phyloP scores from a whole-genome alignment of 2,329 filamentous ascomycete genomes.

The Stagonosporopsis chrysanthemi region DNA sequence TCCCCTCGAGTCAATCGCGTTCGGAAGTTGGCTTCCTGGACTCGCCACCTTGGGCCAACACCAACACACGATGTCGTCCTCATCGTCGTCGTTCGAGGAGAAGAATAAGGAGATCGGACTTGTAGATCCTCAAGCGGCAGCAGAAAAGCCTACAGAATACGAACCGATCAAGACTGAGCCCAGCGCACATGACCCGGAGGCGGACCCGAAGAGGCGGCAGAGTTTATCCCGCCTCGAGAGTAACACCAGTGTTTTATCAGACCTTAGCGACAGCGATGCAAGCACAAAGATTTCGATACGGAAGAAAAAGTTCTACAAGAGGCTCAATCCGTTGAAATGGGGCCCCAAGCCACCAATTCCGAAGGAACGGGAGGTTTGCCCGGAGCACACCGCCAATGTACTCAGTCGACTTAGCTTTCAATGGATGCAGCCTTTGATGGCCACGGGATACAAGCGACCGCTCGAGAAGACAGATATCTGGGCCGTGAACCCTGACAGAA shows the following conservation, averaged over 20 bases:
- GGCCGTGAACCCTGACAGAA: conserved; percentile 81
- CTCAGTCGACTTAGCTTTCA: conserved; percentile 81
- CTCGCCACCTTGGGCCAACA: neutral
- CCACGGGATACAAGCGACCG: conserved; percentile 80
- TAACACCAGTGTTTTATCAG: conserved; percentile 38
- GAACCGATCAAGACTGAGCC: conserved; percentile 51
- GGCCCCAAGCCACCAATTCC: conserved; percentile 64
- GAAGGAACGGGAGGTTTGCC: conserved; percentile 62
- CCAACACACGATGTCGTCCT: conserved; percentile 28
- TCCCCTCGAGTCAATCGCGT: neutral
- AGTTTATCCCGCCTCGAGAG: conserved; percentile 40
- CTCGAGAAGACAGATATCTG: conserved; percentile 88
- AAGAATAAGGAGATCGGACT: conserved; percentile 50
- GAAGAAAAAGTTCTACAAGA: conserved; percentile 68
- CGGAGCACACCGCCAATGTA: conserved; percentile 76
- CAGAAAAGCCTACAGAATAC: conserved; percentile 44
- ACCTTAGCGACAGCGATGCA: conserved; percentile 40
- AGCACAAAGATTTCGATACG: conserved; percentile 36
- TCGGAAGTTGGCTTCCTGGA: conserved; percentile 7
- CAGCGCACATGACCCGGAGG: conserved; percentile 36
- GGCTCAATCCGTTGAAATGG: conserved; percentile 57
- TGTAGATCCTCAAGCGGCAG: conserved; percentile 46
- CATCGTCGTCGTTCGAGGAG: conserved; percentile 34
- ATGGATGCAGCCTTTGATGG: conserved; percentile 91
- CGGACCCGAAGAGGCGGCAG: conserved; percentile 17